Evolutionary conservation across 202 grass and related monocot species (phyloP), one percentile per base, ranked within the genome.

Genomic region (Eragrostis tef): DNA sequence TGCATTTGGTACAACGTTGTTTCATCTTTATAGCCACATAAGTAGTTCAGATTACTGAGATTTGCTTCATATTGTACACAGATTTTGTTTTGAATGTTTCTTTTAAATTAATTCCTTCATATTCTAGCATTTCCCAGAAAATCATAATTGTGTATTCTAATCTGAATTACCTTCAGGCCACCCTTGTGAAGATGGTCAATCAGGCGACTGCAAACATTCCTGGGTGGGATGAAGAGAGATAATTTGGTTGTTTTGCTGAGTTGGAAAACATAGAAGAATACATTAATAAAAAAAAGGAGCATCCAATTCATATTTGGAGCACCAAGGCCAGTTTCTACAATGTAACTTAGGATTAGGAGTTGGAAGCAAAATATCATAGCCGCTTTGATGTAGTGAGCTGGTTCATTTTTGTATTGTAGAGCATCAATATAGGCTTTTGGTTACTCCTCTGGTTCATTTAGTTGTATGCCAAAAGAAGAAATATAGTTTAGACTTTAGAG

Each of bases 161-260:
- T 48, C 20, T 63, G 19, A 86, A 74, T 75, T 79, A 10, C 12
- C 16, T 86, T 64, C 74, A 97, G 94, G 88, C 52, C 65, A 97
- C 94, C 42, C 85, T 97, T 78, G 94, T 97, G 50, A 93, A 91
- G 83, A 93, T 93, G 94, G 90, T 93, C 27, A 97, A 97, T 68
- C 86, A 93, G 71, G 94, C 91, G 16, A 93, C 93, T 15, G 84
- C 84, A 43, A 91, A 87, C 80, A 93, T 93, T 89, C 84, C 91
- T 26, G 90, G 91, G 3, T 97, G 93, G 93, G 88, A 93, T 6
- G 86, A 89, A 3, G 86, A 81, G 45, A 89, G 84, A 71, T 94
- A 67, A 83, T 60, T 60, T 31, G 56, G 64, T 24, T 61, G 41
- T 68, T 86, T 81, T 78, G 50, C 73, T 47, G 61, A 25, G 44